A percentile compares a stretch with the other conserved stretches of the same genome.
phyloP scores from a whole-genome alignment of 257 asterid species.

The Verbascum thapsus region DNA sequence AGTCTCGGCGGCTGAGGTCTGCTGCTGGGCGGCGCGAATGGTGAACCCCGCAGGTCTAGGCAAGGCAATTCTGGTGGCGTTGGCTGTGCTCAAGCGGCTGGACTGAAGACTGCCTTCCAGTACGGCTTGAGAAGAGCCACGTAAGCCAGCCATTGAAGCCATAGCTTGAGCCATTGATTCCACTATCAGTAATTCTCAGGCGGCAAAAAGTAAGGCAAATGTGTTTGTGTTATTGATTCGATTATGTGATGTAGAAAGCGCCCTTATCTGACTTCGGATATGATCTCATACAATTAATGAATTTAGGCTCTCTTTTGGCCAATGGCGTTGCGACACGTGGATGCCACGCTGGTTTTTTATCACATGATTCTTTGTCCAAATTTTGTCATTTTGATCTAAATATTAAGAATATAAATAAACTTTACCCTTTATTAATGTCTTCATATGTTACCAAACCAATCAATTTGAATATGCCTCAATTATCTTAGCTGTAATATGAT shows the following conservation, averaged over 20 bases:
- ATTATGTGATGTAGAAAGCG: constrained; percentile 25
- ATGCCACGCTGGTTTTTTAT: neutral
- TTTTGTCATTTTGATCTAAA: no score
- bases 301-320: constrained; percentile 8
- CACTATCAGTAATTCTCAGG: neutral
- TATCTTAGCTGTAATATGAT: no score
- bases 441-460: no score
- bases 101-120: constrained; percentile 83
- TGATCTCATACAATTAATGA: constrained; percentile 26
- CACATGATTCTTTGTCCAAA: neutral
- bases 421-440: no score
- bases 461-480: no score
- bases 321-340: constrained; percentile 26
- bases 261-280: constrained; percentile 35
- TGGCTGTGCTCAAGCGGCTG: constrained; percentile 46
- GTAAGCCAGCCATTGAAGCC: constrained; percentile 82
- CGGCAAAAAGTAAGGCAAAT: constrained; percentile 1
- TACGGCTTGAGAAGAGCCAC: constrained; percentile 78
- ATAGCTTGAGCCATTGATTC: constrained; percentile 70
- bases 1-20: constrained; percentile 50
- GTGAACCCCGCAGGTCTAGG: constrained; percentile 50
- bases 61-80: constrained; percentile 42
- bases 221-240: neutral
- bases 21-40: constrained; percentile 76
- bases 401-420: no score